Evolutionary conservation across 768 basidiomycete genomes (phyloP).

Genomic region (Phylloporus rhodoxanthus): DNA sequence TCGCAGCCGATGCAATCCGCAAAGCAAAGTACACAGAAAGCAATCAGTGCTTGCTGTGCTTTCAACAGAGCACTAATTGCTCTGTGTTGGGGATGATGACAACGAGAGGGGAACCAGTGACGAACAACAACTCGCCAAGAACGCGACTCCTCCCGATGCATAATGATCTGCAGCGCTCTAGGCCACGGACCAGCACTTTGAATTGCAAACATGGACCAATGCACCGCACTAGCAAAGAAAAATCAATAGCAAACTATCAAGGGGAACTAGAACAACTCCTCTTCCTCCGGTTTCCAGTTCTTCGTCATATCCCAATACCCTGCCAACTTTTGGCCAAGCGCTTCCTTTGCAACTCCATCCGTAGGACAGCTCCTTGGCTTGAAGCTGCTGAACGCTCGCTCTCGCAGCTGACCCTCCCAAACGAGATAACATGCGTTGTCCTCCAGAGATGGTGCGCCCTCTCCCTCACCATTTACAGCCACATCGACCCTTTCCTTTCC

Average conservation of each 20-base stretch:
- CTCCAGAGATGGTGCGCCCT: constrained; percentile 47
- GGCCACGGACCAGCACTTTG: background rate
- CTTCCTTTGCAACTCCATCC: constrained; percentile 80
- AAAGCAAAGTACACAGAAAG: no score
- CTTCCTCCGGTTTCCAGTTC: constrained; percentile 81
- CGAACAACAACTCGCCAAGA: no score
- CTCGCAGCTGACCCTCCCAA: constrained; percentile 88
- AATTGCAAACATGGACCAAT: background rate
- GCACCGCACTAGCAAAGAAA: background rate
- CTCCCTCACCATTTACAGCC: constrained; percentile 11
- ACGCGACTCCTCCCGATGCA: no score
- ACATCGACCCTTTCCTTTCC: constrained; percentile 33
- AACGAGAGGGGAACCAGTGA: no score
- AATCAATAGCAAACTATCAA: background rate
- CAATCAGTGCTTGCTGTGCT: no score
- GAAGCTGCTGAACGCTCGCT: constrained; percentile 75
- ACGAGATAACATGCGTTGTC: constrained; percentile 86
- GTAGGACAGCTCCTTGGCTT: constrained; percentile 78
- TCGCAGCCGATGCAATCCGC: no score
- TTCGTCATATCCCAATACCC: constrained; percentile 96
- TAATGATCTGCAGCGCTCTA: no score
- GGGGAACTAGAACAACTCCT: constrained; percentile 52
- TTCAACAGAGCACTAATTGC: no score
- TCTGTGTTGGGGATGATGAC: no score
- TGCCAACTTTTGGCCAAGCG: constrained; percentile 75